Percentiles rank a stretch among this genome's conserved stretches.
Conservation (phyloP, 164 flowering plant species). For the Aristolochia contorta region DNA sequence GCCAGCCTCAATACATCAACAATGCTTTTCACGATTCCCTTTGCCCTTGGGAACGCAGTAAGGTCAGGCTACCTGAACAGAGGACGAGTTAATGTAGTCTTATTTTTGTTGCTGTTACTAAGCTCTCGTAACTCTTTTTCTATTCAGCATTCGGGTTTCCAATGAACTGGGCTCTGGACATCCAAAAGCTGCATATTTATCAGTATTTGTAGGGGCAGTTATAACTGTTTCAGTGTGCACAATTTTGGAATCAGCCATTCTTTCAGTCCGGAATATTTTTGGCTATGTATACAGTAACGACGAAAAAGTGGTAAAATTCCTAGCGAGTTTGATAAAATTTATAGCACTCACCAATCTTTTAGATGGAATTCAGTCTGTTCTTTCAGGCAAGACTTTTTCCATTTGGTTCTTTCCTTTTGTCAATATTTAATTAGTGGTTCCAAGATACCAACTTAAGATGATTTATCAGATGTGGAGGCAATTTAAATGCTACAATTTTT, state of each 20-base stretch:
- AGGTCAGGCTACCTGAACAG: not conserved
- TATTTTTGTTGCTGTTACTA: not conserved
- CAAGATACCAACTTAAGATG: not conserved
- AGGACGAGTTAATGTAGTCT: not conserved
- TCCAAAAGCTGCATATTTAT: conserved; percentile 38
- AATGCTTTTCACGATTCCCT: not conserved
- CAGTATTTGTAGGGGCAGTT: conserved; percentile 19
- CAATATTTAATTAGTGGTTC: not conserved
- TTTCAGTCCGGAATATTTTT: conserved; percentile 1
- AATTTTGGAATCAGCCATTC: conserved; percentile 25
- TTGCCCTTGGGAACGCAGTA: not conserved
- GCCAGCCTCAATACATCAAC: not conserved
- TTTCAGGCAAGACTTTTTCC: conserved; percentile 23
- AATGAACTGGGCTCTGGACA: conserved; percentile 52
- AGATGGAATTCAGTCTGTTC: conserved; percentile 43
- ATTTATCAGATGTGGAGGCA: not conserved
- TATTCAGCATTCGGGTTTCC: conserved; percentile 38
- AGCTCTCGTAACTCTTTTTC: not conserved
- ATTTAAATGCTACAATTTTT: not conserved
- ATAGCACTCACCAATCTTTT: conserved; percentile 22
- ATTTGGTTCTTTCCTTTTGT: not conserved
- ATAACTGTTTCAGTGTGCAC: conserved; percentile 19
- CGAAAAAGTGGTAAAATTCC: conserved; percentile 21
- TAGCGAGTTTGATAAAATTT: conserved; percentile 19
- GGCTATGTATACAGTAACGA: conserved; percentile 11